Evolutionary conservation across 768 basidiomycete genomes (phyloP).

Genomic region (Bullera alba): DNA sequence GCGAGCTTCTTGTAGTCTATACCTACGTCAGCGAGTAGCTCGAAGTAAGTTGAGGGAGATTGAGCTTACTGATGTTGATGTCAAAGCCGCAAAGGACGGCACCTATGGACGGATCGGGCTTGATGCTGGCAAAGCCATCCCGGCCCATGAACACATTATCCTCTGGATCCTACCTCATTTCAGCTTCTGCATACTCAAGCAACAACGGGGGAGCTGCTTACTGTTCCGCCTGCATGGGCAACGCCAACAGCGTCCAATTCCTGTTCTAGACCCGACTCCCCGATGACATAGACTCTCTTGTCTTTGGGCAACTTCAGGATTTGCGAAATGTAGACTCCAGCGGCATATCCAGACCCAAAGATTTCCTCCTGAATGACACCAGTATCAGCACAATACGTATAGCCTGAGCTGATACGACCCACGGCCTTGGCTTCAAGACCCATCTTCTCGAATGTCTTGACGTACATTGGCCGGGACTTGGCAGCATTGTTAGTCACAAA

Average conservation of each 20-base stretch:
- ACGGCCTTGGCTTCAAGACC: slow-evolving; percentile 80
- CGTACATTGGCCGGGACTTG: slow-evolving; percentile 81
- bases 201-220: slow-evolving; percentile 46
- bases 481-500: slow-evolving; percentile 98
- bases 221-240: slow-evolving; percentile 72
- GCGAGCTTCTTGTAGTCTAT: slow-evolving; percentile 80
- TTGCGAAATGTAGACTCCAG: slow-evolving; percentile 77
- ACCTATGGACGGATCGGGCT: slow-evolving; percentile 66
- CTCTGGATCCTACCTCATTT: slow-evolving; percentile 60
- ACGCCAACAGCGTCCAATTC: slow-evolving; percentile 86
- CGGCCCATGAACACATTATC: slow-evolving; percentile 73
- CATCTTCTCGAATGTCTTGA: slow-evolving; percentile 81
- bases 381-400: no score
- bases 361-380: slow-evolving; percentile 72
- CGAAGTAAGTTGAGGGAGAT: slow-evolving; percentile 2
- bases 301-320: slow-evolving; percentile 80
- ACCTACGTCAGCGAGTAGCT: not conserved
- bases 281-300: slow-evolving; percentile 94
- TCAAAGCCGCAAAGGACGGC: slow-evolving; percentile 95
- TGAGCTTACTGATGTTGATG: slow-evolving; percentile 55
- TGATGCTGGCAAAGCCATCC: slow-evolving; percentile 55
- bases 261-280: slow-evolving; percentile 83
- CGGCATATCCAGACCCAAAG: slow-evolving; percentile 85
- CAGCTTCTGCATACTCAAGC: not conserved
- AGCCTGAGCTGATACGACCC: slow-evolving; percentile 45